Conservation (phyloP, 495 filamentous ascomycete genomes). For the Xylaria nigripes region DNA sequence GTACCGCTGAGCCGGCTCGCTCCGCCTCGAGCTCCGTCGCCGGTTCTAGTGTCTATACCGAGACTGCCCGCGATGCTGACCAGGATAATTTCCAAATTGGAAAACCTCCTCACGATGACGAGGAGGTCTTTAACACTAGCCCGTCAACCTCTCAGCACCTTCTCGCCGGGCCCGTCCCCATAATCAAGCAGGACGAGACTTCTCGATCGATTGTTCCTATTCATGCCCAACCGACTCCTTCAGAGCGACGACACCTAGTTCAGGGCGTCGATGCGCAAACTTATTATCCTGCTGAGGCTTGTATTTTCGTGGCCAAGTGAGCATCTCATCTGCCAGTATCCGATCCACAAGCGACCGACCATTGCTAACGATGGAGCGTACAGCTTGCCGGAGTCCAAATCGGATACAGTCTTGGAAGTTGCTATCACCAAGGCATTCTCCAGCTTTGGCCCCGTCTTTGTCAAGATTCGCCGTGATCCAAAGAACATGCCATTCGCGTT, state of each 20-base stretch:
- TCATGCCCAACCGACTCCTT: conserved; percentile 1
- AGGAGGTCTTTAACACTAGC: conserved; percentile 4
- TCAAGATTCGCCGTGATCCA: conserved; percentile 53
- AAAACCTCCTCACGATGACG: conserved; percentile 6
- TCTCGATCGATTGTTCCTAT: background rate
- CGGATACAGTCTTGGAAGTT: conserved; percentile 44
- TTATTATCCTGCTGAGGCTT: conserved; percentile 45
- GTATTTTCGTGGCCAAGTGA: conserved; percentile 61
- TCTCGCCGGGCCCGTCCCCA: background rate
- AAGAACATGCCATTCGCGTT: conserved; percentile 57
- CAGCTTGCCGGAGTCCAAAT: conserved; percentile 35
- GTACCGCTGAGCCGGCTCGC: background rate
- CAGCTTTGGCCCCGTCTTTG: conserved; percentile 46
- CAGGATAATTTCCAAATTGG: conserved; percentile 7
- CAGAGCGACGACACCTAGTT: conserved; percentile 10
- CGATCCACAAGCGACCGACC: background rate
- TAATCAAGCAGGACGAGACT: background rate
- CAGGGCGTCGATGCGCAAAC: conserved; percentile 48
- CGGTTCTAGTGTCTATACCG: background rate
- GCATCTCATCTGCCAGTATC: conserved; percentile 17
- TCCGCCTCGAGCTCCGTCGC: background rate
- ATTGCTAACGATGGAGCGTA: conserved; percentile 2
- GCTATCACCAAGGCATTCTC: conserved; percentile 45
- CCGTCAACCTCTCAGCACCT: background rate
- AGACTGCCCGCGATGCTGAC: background rate